Percentiles rank a stretch among this genome's conserved stretches.
phyloP scores from a whole-genome alignment of 2,329 filamentous ascomycete species.

The Cercospora sp. region DNA sequence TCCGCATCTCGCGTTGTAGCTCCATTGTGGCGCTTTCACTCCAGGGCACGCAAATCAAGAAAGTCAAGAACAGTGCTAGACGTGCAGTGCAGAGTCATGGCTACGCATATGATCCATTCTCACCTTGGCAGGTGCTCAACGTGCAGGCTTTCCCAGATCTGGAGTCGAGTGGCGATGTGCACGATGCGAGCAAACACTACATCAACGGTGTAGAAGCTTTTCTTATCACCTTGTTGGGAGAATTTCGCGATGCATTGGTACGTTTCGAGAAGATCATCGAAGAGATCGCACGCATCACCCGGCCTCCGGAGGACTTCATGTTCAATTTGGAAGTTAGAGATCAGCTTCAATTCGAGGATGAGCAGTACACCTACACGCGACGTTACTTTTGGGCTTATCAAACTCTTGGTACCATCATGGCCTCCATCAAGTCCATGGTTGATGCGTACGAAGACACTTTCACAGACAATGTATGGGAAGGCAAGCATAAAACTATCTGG shows the following conservation, averaged over 20 bases:
- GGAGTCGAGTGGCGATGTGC: conserved; percentile 56
- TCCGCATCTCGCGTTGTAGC: conserved; percentile 60
- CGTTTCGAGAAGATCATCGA: conserved; percentile 59
- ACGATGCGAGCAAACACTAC: conserved; percentile 58
- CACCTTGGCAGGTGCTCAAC: conserved; percentile 60
- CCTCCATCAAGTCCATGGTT: conserved; percentile 60
- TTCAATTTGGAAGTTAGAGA: conserved; percentile 58
- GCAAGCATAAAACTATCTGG: conserved; percentile 57
- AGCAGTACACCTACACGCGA: conserved; percentile 60
- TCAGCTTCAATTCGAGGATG: conserved; percentile 62
- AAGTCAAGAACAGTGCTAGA: conserved; percentile 52
- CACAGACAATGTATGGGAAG: conserved; percentile 60
- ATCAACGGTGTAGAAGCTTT: conserved; percentile 64
- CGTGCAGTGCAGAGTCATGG: conserved; percentile 53
- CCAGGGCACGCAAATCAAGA: conserved; percentile 53
- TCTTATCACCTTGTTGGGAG: conserved; percentile 57
- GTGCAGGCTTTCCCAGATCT: conserved; percentile 63
- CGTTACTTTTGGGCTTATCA: conserved; percentile 65
- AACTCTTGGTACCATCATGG: conserved; percentile 60
- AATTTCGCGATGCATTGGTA: conserved; percentile 62
- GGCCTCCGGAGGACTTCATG: conserved; percentile 60
- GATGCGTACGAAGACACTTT: conserved; percentile 59
- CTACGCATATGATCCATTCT: conserved; percentile 59
- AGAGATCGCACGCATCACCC: conserved; percentile 59
- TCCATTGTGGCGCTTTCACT: conserved; percentile 61